Base-by-base conservation (phyloP, 2,329 filamentous ascomycete genomes). In the Alternaria hordeiaustralica region DNA sequence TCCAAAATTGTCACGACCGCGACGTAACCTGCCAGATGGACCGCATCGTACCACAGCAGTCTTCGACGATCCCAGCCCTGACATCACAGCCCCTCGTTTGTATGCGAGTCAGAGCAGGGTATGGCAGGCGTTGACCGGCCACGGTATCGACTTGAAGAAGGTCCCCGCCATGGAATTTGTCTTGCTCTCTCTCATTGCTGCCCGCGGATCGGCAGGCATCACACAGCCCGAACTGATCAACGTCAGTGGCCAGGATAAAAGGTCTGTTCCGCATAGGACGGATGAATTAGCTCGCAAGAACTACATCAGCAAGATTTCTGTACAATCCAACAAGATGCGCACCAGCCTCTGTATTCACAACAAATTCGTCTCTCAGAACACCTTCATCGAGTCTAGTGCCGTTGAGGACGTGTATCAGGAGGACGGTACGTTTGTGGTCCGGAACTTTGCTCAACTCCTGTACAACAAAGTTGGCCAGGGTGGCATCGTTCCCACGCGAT, bases 211-310 rank as follows among this genome's bases (percentile, higher is more conserved):
- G 18, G 75, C 80, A 15, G 88, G 88, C 6, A 86, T 90, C 47
- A 74, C 86, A 3, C 88, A 90, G 71, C 84, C 87, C 3, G 84
- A 87, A 3, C 76, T 90, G 41, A 82, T 83, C 44, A 80, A 77
- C 56, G 70, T 86, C 21, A 88, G 86, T 66, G 86, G 86, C 6
- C 88, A 90, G 76, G 88, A 90, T 74, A 90, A 90, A 72, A 83
- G 88, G 49, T 90, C 88, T 2, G 85, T 90, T 3, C 88, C 88
- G 2, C 83, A 86, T 64, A 82, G 88, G 43, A 90, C 88, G 4
- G 86, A 89, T 64, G 76, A 80, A 4, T 79, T 90, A 43, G 82
- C 83, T 6, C 75, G 81, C 36, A 88, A 87, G 67, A 88, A 88
- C 1, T 90, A 90, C 72, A 89, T 90, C 58, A 82, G 84, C 44